Percentiles rank a stretch among this genome's conserved stretches.
Conservation (phyloP, 495 filamentous ascomycete species). For the Bacidia rubella region DNA sequence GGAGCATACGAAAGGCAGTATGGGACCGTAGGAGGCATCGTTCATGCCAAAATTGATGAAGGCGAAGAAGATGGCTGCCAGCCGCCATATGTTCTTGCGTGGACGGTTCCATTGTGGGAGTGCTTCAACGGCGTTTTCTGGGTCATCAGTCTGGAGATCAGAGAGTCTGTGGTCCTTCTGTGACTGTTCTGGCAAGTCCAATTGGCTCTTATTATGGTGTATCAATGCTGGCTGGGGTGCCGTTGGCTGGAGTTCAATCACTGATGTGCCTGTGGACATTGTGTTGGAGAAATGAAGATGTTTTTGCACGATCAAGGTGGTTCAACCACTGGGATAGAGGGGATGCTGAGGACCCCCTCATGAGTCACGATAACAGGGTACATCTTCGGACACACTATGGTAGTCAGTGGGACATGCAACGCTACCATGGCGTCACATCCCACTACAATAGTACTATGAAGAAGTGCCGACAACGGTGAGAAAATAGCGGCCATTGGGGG, state of each 20-base stretch:
- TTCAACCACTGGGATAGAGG: neutral
- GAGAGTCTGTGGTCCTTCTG: neutral
- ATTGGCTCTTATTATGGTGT: neutral
- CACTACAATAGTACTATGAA: no score
- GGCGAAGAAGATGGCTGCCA: conserved; percentile 51
- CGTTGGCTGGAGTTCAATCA: conserved; percentile 5
- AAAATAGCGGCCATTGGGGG: no score
- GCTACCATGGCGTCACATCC: neutral
- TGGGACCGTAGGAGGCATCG: conserved; percentile 66
- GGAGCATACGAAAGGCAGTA: conserved; percentile 43
- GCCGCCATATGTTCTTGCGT: conserved; percentile 48
- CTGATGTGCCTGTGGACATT: neutral
- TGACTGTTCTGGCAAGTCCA: neutral
- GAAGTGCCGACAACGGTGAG: no score
- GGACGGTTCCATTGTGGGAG: conserved; percentile 57
- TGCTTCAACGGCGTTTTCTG: conserved; percentile 9
- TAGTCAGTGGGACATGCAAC: neutral
- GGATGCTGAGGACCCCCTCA: neutral
- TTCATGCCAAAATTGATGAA: conserved; percentile 74
- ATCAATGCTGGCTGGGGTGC: neutral
- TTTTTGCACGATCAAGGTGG: neutral
- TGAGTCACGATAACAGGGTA: neutral
- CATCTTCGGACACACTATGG: neutral
- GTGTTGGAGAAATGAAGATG: neutral
- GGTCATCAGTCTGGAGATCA: neutral